Base-by-base conservation (phyloP, 106 monocot species). In the Apostasia ramifera region DNA sequence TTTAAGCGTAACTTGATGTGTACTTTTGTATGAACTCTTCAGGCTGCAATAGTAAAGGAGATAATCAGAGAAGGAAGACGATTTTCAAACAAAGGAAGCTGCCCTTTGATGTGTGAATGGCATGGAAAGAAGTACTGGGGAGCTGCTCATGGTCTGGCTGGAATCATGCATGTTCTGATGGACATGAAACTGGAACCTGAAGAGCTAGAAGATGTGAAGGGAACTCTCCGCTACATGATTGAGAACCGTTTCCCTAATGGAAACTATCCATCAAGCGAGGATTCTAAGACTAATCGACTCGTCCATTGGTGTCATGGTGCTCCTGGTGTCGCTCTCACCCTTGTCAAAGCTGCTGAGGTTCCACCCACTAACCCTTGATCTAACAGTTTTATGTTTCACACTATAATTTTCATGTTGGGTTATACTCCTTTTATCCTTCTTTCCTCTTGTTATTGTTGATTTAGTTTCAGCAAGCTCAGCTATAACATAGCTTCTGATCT, bases 261-360 rank as follows among this genome's bases (percentile, higher is more conserved):
- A 6, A 95, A 95, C 68, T 95, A 95, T 71, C 91, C 86, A 15
- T 88, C 91, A 0, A 91, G 86, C 44, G 91, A 91, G 66, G 86
- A 84, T 11, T 76, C 66, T 9, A 68, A 78, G 4, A 64, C 69
- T 40, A 91, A 91, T 51, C 79, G 76, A 11, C 86, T 95, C 1
- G 95, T 95, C 63, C 95, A 92, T 66, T 95, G 95, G 95, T 95
- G 95, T 64, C 91, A 95, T 66, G 95, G 95, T 56, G 91, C 95
- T n/a, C 91, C 95, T 43, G 95, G 95, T 56, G 73, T 92, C 47
- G 75, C 89, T 53, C 84, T 95, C 47, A 92, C 91, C 53, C 74
- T 91, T 3, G 42, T 78, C 55, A 88, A 84, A 84, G 91, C 91
- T 66, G 79, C 74, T 78, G 69, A 84, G 78, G 91, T 93, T 54